phyloP scores from a whole-genome alignment of 164 flowering plant species.

The Tinospora cordifolia region DNA sequence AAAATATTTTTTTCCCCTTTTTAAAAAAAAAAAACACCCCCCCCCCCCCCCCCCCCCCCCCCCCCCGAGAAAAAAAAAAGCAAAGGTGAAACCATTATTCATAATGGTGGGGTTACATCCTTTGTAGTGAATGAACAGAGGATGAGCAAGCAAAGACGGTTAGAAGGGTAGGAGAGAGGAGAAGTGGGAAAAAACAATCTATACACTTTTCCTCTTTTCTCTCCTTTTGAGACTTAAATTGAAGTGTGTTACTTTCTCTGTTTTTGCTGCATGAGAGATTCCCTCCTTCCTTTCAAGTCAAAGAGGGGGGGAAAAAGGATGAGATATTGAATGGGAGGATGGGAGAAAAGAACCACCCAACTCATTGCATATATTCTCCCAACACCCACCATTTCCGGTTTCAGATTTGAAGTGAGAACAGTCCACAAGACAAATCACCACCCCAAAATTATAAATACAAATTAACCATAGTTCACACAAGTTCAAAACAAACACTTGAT shows the following conservation, averaged over 20 bases:
- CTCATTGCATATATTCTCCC: constrained; percentile 79
- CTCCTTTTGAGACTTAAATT: constrained; percentile 56
- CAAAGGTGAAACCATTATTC: constrained; percentile 52
- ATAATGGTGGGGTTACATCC: constrained; percentile 63
- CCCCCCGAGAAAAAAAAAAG: constrained; percentile 21
- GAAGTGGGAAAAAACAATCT: constrained; percentile 56
- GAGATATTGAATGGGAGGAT: constrained; percentile 22
- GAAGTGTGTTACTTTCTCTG: constrained; percentile 51
- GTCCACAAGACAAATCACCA: constrained; percentile 24
- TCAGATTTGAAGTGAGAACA: constrained; percentile 67
- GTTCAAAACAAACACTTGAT: constrained; percentile 14
- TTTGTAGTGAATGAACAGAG: constrained; percentile 38
- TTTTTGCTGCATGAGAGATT: constrained; percentile 56
- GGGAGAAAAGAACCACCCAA: constrained; percentile 37
- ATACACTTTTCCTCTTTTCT: constrained; percentile 43
- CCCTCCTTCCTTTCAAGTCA: constrained; percentile 53
- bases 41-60: too few species aligned
- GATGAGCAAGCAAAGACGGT: constrained; percentile 46
- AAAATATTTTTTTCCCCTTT: too few species aligned
- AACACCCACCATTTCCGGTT: constrained; percentile 63
- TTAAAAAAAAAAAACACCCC: too few species aligned
- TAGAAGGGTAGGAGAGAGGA: constrained; percentile 15
- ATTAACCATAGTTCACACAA: constrained; percentile 16
- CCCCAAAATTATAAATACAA: constrained; percentile 33
- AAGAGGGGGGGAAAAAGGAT: constrained; percentile 15